Percentiles rank a stretch among this genome's conserved stretches.
These are phyloP conservation scores for Aspergillus uvarum DNA, from an alignment of 2,329 filamentous ascomycete species.

Conservation along the genomic window DNA sequence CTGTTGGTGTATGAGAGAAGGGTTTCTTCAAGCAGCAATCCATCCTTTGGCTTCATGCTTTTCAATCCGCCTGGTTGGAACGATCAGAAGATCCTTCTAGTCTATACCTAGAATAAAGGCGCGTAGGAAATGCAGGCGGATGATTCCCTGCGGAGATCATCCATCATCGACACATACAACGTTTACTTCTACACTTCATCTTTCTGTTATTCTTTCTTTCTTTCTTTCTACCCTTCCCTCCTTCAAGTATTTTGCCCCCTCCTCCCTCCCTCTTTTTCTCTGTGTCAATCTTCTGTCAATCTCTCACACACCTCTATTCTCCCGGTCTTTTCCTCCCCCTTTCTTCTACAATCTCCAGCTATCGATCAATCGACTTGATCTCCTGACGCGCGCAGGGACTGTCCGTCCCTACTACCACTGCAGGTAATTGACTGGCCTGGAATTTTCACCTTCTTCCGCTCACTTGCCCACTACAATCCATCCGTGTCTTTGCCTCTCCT, in stretches of 20 bases:
- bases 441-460: neutral
- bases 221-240: neutral
- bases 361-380: neutral
- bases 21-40: conserved; percentile 1
- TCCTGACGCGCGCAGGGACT: conserved; percentile 9
- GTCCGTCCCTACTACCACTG: neutral
- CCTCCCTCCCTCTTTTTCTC: neutral
- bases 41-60: neutral
- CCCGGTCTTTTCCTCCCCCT: neutral
- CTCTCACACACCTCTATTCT: neutral
- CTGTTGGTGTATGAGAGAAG: conserved; percentile 18
- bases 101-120: neutral
- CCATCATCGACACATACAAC: neutral
- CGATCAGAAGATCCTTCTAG: neutral
- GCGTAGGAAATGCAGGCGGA: neutral
- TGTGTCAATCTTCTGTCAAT: neutral
- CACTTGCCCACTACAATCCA: neutral
- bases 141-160: neutral
- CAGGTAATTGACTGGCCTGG: neutral
- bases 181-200: neutral
- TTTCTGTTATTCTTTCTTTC: conserved; percentile 3
- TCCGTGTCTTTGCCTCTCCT: neutral
- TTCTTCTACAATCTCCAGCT: neutral
- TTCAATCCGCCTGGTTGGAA: neutral
- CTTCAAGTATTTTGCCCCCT: neutral